These are phyloP conservation scores for Dactylonectria macrodidyma DNA, from an alignment of 2,329 filamentous ascomycete species.

Conservation along the genomic window DNA sequence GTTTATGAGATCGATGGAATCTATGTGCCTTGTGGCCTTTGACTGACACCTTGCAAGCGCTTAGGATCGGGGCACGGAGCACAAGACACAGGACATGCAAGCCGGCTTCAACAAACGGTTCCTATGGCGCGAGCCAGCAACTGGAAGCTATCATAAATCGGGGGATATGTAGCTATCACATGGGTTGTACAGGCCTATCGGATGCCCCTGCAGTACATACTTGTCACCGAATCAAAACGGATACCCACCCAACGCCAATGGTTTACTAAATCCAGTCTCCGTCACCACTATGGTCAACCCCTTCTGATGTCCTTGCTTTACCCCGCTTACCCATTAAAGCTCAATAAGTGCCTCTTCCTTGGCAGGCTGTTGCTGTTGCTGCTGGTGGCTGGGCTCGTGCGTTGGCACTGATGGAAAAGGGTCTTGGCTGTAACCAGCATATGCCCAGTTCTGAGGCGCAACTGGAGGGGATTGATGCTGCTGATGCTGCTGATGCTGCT, in stretches of 20 bases:
- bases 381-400: constrained; percentile 53
- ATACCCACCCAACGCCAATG: constrained; percentile 30
- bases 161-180: constrained; percentile 21
- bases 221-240: constrained; percentile 25
- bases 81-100: not conserved
- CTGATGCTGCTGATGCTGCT: constrained; percentile 49
- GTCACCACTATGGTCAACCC: constrained; percentile 3
- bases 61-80: not conserved
- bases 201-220: constrained; percentile 30
- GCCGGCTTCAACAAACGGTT: not conserved
- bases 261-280: constrained; percentile 26
- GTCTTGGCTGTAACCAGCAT: constrained; percentile 69
- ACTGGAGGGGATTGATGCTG: constrained; percentile 48
- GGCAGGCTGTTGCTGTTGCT: constrained; percentile 60
- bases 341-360: constrained; percentile 88
- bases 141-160: constrained; percentile 21
- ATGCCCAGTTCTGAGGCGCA: constrained; percentile 61
- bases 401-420: constrained; percentile 75
- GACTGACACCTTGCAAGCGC: not conserved
- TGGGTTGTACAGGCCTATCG: constrained; percentile 23
- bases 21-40: not conserved
- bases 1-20: constrained; percentile 12
- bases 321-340: constrained; percentile 61
- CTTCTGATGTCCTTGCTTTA: constrained; percentile 7
- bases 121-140: not conserved